Conservation (phyloP, 2,329 filamentous ascomycete species). For the Alternaria ventricosa region DNA sequence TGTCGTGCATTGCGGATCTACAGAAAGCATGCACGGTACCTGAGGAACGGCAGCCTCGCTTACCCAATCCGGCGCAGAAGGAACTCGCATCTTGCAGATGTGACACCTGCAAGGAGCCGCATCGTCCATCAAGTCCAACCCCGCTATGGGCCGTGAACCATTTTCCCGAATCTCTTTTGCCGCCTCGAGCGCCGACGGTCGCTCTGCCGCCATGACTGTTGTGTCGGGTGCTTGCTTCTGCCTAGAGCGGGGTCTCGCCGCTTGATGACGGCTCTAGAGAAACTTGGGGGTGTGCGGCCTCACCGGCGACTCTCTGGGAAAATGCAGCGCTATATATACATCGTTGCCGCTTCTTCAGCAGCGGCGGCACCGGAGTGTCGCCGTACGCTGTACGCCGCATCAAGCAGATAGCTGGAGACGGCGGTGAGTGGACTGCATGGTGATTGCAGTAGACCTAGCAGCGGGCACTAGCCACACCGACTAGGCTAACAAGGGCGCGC, state of each 20-base stretch:
- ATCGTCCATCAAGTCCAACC: background rate
- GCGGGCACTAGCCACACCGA: conserved; percentile 16
- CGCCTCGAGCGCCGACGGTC: conserved; percentile 2
- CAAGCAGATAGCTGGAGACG: background rate
- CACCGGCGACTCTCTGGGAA: conserved; percentile 2
- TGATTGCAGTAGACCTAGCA: conserved; percentile 8
- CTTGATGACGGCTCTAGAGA: background rate
- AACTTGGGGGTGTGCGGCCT: background rate
- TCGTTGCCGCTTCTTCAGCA: background rate
- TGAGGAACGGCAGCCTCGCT: background rate
- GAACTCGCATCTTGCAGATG: background rate
- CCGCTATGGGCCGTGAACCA: background rate
- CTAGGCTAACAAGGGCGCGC: conserved; percentile 6
- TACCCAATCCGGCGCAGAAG: conserved; percentile 1
- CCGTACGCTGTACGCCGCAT: background rate
- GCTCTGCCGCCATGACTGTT: background rate
- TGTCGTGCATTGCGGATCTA: background rate
- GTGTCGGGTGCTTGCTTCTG: conserved; percentile 8
- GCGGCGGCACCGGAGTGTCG: background rate
- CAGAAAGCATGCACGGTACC: background rate
- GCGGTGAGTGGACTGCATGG: conserved; percentile 17
- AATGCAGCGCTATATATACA: conserved; percentile 1
- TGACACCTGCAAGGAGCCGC: background rate
- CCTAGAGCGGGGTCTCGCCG: conserved; percentile 3
- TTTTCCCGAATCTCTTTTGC: background rate